Evolutionary conservation across 805 yeast genomes (phyloP), one percentile per base, ranked within the genome.

Genomic region (Myxozyma neglecta): DNA sequence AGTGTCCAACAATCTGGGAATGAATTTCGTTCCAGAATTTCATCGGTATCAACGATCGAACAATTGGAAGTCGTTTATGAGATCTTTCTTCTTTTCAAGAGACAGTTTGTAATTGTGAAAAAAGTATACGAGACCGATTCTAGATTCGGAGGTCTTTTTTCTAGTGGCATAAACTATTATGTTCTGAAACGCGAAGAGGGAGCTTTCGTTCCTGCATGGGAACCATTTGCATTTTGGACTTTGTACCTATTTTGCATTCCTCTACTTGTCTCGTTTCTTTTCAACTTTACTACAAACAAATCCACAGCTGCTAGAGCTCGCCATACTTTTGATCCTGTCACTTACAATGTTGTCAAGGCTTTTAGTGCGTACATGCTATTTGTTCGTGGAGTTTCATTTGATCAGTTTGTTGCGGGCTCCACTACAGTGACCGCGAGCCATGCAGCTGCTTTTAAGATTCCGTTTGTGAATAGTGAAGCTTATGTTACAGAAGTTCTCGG

Each of bases 391-490:
- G 29, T 32, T 11, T 40, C 57, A 5, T 9, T 55, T 9, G 65
- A 53, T 20, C 40, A 32, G 43, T 35, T 60, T 40, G 50, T 60
- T 32, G 43, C 54, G 4, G 64, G 52, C 5, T 16, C 51, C 6
- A 54, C 63, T 9, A 29, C 55, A 20, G 59, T 54, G 35, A 48
- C 56, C 9, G 59, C 56, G 10, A 44, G 47, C 48, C 46, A 34
- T 11, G 20, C 55, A n/a, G 34, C 36, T 32, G 54, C 16, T n/a
- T 52, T 69, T 50, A 72, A 68, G 9, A 68, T 73, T 66, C 85
- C 88, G 46, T 79, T 76, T 1, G 60, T 64, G 0, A 77, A 61
- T 6, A 85, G 85, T 58, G 77, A 77, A 14, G 42, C 48, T n/a
- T n/a, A 54, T 13, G 56, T 63, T 29, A 47, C 34, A 32, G 56